A percentile compares a stretch with the other conserved stretches of the same genome.
These are phyloP conservation scores for Austroboletus eburneus DNA, from an alignment of 768 basidiomycete genomes.

Conservation along the genomic window DNA sequence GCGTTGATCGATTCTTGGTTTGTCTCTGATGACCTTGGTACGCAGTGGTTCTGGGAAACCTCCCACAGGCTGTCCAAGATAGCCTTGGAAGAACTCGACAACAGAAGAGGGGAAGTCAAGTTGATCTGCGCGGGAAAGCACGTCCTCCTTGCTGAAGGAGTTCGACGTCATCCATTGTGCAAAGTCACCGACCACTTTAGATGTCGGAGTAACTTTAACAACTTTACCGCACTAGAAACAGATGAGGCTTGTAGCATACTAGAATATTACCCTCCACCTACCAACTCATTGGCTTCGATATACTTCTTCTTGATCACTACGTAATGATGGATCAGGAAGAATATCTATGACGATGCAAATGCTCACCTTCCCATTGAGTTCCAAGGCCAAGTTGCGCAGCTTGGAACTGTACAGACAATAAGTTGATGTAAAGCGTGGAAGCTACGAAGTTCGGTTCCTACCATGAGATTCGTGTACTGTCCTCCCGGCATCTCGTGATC, in stretches of 20 bases:
- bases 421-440: constrained; percentile 16
- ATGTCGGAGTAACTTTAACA: constrained; percentile 98
- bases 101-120: constrained; percentile 98
- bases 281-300: constrained; percentile 94
- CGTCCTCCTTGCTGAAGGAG: constrained; percentile 80
- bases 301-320: constrained; percentile 97
- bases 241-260: constrained; percentile 2
- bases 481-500: constrained; percentile 99
- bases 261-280: constrained; percentile 36
- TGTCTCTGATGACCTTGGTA: constrained; percentile 86
- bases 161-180: constrained; percentile 99
- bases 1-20: constrained; percentile 88
- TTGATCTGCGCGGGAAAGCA: constrained; percentile 77
- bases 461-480: constrained; percentile 92
- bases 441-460: constrained; percentile 33
- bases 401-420: constrained; percentile 72
- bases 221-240: constrained; percentile 83
- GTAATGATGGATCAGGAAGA: constrained; percentile 3
- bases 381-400: constrained; percentile 95
- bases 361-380: constrained; percentile 85
- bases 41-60: constrained; percentile 99
- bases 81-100: constrained; percentile 99
- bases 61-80: constrained; percentile 95
- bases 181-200: constrained; percentile 98
- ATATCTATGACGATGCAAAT: constrained; percentile 6